Conservation (phyloP, 140 eudicot species). For the Stevia rebaudiana region DNA sequence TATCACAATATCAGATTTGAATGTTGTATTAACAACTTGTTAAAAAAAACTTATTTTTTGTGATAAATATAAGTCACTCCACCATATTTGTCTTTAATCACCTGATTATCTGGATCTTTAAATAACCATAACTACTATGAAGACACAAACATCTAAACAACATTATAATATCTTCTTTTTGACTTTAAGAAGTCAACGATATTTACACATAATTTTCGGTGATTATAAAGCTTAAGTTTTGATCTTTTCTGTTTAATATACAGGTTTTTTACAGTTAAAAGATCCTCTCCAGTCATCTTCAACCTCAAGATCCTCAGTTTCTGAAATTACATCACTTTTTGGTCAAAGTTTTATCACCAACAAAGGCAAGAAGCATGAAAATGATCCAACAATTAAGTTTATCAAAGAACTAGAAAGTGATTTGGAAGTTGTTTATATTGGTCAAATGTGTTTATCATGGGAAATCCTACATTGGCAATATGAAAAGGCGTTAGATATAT, state of each 20-base stretch:
- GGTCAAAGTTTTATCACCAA: slow-evolving; percentile 41
- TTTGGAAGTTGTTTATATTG: slow-evolving; percentile 76
- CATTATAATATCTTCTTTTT: too few relatives aligned
- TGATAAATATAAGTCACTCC: too few relatives aligned
- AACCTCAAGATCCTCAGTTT: slow-evolving; percentile 35
- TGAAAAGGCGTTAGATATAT: slow-evolving; percentile 72
- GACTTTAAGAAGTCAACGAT: too few relatives aligned
- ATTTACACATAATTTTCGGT: neutral
- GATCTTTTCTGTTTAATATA: neutral
- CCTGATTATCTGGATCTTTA: too few relatives aligned
- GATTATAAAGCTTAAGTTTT: neutral
- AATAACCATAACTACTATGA: too few relatives aligned
- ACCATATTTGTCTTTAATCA: too few relatives aligned
- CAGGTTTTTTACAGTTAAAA: slow-evolving; percentile 84
- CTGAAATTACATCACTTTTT: slow-evolving; percentile 51
- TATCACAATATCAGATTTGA: too few relatives aligned
- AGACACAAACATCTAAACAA: too few relatives aligned
- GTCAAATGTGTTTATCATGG: slow-evolving; percentile 97
- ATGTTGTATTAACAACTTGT: too few relatives aligned
- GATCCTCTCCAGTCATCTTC: slow-evolving; percentile 61
- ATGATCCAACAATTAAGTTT: slow-evolving; percentile 55
- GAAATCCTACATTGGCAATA: slow-evolving; percentile 88
- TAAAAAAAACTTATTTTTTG: too few relatives aligned
- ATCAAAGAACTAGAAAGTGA: slow-evolving; percentile 65
- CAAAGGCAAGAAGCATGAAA: slow-evolving; percentile 43